Percentiles rank a stretch among this genome's conserved stretches.
Evolutionary conservation across 192 early-diverging fungal species (phyloP).

Genomic region (Anaeromyces robustus): DNA sequence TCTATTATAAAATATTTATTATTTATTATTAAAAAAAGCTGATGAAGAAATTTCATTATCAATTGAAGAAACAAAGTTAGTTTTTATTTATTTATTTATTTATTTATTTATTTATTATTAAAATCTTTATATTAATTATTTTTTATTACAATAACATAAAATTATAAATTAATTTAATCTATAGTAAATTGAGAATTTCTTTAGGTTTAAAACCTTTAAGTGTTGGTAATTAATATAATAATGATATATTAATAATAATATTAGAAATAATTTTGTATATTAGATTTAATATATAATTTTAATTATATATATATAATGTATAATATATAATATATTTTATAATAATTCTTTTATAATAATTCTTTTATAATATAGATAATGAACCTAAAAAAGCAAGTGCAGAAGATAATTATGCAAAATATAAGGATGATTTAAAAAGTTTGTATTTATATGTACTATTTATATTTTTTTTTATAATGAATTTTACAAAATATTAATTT

Average conservation of each 20-base stretch:
- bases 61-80: conserved; percentile 32
- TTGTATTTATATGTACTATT: conserved; percentile 25
- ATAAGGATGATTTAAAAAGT: conserved; percentile 27
- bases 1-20: too few species aligned
- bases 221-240: not conserved
- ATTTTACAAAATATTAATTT: conserved; percentile 1
- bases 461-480: not conserved
- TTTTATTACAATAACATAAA: too few species aligned
- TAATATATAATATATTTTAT: too few species aligned
- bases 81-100: not conserved
- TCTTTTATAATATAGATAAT: conserved; percentile 10
- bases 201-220: conserved; percentile 29
- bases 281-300: too few species aligned
- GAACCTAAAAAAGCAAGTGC: conserved; percentile 19
- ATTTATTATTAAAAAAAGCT: not conserved
- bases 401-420: conserved; percentile 34
- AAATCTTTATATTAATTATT: not conserved
- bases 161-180: too few species aligned
- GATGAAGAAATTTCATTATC: conserved; percentile 8
- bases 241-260: too few species aligned
- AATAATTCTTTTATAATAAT: too few species aligned
- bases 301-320: too few species aligned
- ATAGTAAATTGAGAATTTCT: conserved; percentile 31
- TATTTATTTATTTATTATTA: not conserved
- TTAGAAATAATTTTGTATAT: too few species aligned